A percentile compares a stretch with the other conserved stretches of the same genome.
phyloP scores from a whole-genome alignment of 176 grass and related monocot genomes.

The Triticum turgidum region DNA sequence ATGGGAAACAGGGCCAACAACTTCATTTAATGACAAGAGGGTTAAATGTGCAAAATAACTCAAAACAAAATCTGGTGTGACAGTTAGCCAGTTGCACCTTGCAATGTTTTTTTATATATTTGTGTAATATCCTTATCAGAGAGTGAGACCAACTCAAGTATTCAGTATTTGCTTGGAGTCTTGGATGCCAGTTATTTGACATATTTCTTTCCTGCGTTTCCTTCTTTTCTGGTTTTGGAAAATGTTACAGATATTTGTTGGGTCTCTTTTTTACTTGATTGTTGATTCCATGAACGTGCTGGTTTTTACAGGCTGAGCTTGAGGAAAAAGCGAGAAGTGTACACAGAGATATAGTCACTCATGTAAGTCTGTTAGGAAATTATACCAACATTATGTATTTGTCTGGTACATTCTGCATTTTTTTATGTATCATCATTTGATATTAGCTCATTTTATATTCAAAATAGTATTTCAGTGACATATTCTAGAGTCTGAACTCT shows the following conservation, averaged over 20 bases:
- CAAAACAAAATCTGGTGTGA: background rate
- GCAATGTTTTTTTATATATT: background rate
- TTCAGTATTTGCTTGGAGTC: background rate
- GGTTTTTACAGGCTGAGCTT: slow-evolving; percentile 59
- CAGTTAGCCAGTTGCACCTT: background rate
- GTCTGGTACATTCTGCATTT: background rate
- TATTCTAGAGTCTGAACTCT: background rate
- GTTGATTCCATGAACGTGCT: slow-evolving; percentile 17
- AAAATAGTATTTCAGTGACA: slow-evolving; percentile 6
- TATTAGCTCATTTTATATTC: background rate
- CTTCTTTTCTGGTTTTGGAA: background rate
- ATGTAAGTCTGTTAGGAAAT: slow-evolving; percentile 59
- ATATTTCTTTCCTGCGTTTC: background rate
- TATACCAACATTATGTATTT: background rate
- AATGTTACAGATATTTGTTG: background rate
- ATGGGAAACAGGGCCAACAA: background rate
- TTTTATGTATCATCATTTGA: background rate
- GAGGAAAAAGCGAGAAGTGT: slow-evolving; percentile 72
- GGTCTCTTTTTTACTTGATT: slow-evolving; percentile 17
- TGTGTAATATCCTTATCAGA: background rate
- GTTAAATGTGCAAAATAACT: background rate
- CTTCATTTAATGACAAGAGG: background rate
- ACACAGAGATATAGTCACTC: slow-evolving; percentile 57
- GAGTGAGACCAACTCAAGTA: slow-evolving; percentile 5
- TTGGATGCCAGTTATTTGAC: background rate